A percentile compares a stretch with the other conserved stretches of the same genome.
Conservation (phyloP, 2,329 filamentous ascomycete species). For the Talaromyces sp. region DNA sequence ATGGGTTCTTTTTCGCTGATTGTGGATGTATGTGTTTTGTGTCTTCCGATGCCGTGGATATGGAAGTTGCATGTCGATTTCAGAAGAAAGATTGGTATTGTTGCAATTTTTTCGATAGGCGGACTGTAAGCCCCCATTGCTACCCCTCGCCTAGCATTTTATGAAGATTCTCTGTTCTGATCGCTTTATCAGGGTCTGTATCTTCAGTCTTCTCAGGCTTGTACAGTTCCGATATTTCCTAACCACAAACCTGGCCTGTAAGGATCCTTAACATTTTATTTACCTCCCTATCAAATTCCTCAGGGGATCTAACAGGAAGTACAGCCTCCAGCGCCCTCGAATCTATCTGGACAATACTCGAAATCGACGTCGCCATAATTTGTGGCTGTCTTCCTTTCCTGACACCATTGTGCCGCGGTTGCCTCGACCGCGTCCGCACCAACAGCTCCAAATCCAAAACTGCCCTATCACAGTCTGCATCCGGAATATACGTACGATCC, state of each 20-base stretch:
- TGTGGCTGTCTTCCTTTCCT: slow-evolving; percentile 23
- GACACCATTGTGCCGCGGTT: slow-evolving; percentile 20
- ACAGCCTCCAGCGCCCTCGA: slow-evolving; percentile 7
- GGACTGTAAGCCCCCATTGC: neutral
- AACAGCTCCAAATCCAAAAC: neutral
- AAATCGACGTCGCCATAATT: slow-evolving; percentile 22
- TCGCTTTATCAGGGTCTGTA: neutral
- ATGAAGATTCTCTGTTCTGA: neutral
- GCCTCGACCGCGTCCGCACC: neutral
- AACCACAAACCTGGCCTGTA: slow-evolving; percentile 2
- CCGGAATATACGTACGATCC: neutral
- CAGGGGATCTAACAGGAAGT: neutral
- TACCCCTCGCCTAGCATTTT: neutral
- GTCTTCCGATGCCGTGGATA: neutral
- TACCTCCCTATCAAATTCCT: neutral
- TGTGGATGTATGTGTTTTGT: neutral
- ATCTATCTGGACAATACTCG: slow-evolving; percentile 5
- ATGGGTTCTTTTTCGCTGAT: slow-evolving; percentile 1
- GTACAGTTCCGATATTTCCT: slow-evolving; percentile 7
- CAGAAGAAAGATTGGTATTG: neutral
- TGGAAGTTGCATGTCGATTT: neutral
- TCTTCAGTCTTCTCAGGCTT: slow-evolving; percentile 8
- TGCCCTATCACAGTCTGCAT: neutral
- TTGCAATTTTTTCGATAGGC: neutral
- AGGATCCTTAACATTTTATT: neutral